Evolutionary conservation across 805 yeast genomes (phyloP), one percentile per base, ranked within the genome.

Genomic region (Wickerhamiella dianesei): DNA sequence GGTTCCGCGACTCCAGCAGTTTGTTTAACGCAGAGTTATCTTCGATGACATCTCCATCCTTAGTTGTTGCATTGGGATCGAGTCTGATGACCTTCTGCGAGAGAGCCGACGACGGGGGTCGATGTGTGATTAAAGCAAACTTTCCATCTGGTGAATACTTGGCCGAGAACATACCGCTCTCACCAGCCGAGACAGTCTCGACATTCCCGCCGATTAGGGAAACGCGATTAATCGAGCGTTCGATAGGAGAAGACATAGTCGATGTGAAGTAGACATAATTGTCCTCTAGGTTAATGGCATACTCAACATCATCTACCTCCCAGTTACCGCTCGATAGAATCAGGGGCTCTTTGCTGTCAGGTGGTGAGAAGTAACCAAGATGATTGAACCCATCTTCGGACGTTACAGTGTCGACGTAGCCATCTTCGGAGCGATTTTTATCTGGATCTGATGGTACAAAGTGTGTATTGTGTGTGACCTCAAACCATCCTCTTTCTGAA

Each of bases 271-370:
- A 81, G 3, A 77, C 69, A 4, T 54, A 54, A 59, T 81, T 79
- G 12, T 68, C 60, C 36, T 74, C 74, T 37, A 74, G 69, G 50
- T 64, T 68, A 35, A 64, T 63, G 3, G 64, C 56, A 0, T 80
- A 73, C 2, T 80, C 67, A 2, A 82, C 77, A 1, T 85, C 88
- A 50, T 70, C 73, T n/a, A 92, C 94, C 62, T 92, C 98, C 95
- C 95, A 92, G 0, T 73, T 64, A 4, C 98, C 98, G 2, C 63
- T 48, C 1, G 92, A 83, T 42, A 94, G 71, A 19, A 81, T 60
- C 2, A 56, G 56, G 3, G 85, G 85, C 14, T 64, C 62, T 0
- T 76, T 51, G 3, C 80, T 61, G 21, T 72, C 68, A 2, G 86
- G 76, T 3, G 95, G 92, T 2, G 83, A 68, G 60, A 77, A 92